Evolutionary conservation across 495 filamentous ascomycete species (phyloP).

Genomic region (Astrothelium macrocarpum): DNA sequence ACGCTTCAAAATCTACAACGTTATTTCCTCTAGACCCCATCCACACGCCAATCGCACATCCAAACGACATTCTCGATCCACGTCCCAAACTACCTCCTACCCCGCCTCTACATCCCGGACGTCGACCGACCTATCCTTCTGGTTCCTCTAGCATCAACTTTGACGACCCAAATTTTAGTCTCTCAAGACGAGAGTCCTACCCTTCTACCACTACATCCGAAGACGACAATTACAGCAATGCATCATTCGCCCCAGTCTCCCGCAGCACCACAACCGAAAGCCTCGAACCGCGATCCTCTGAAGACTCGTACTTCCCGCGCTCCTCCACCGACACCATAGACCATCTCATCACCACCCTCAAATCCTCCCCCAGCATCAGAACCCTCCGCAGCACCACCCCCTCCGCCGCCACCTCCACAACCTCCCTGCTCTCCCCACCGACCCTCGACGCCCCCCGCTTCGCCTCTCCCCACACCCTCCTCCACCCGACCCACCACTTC

Average conservation of each 20-base stretch:
- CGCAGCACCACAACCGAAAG: slow-evolving; percentile 2
- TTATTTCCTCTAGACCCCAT: slow-evolving; percentile 2
- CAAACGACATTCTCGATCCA: slow-evolving; percentile 1
- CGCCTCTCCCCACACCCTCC: slow-evolving; percentile 29
- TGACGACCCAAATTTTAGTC: background rate
- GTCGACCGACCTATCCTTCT: background rate
- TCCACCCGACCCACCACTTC: slow-evolving; percentile 50
- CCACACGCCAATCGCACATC: background rate
- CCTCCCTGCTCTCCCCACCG: slow-evolving; percentile 47
- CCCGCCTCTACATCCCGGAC: background rate
- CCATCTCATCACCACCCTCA: background rate
- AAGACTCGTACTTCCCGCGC: slow-evolving; percentile 26
- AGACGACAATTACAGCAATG: background rate
- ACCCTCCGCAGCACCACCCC: slow-evolving; percentile 13
- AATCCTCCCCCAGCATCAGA: background rate
- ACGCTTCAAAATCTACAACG: background rate
- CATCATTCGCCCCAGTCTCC: background rate
- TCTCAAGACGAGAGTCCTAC: background rate
- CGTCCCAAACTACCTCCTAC: background rate
- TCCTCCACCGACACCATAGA: slow-evolving; percentile 6
- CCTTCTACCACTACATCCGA: background rate
- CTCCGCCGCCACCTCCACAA: slow-evolving; percentile 30
- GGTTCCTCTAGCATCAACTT: background rate
- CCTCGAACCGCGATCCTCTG: background rate
- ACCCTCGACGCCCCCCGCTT: slow-evolving; percentile 57